Conservation (phyloP, 495 filamentous ascomycete genomes). For the Astrocystis sublimbata region DNA sequence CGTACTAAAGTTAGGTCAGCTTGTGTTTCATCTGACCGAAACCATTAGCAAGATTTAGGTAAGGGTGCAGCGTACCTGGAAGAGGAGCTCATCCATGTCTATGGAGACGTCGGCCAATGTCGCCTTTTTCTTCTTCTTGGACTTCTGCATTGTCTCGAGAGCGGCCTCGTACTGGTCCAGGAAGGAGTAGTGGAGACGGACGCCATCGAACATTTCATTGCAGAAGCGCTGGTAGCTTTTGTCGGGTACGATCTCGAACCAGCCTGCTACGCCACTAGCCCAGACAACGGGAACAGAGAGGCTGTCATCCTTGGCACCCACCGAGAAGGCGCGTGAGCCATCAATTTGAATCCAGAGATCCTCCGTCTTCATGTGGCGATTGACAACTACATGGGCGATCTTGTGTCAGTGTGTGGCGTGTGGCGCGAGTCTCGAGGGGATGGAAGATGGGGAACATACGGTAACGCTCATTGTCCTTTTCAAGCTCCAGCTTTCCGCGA, state of each 20-base stretch:
- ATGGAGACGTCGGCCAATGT: constrained; percentile 29
- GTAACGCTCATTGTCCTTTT: constrained; percentile 33
- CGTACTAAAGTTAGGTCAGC: constrained; percentile 37
- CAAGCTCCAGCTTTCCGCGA: constrained; percentile 45
- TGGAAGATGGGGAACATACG: constrained; percentile 17
- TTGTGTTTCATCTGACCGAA: not conserved
- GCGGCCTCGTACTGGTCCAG: constrained; percentile 35
- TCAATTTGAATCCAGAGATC: constrained; percentile 63
- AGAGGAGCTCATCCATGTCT: constrained; percentile 36
- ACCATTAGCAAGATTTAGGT: not conserved
- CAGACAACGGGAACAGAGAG: constrained; percentile 65
- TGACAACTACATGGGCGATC: constrained; percentile 42
- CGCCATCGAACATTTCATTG: constrained; percentile 66
- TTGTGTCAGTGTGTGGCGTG: constrained; percentile 31
- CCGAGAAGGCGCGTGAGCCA: constrained; percentile 65
- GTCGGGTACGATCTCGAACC: constrained; percentile 71
- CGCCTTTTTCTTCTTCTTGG: constrained; percentile 35
- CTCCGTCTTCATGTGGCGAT: constrained; percentile 39
- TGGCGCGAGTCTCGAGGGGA: too few relatives aligned
- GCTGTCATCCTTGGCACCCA: constrained; percentile 58
- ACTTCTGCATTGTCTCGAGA: constrained; percentile 26
- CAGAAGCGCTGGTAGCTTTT: constrained; percentile 61
- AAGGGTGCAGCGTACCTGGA: constrained; percentile 38
- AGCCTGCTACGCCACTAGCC: constrained; percentile 76
- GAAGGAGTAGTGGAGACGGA: constrained; percentile 69